Evolutionary conservation across 78 protist species (phyloP).

Genomic region (Dictyostelium brefeldianum): DNA sequence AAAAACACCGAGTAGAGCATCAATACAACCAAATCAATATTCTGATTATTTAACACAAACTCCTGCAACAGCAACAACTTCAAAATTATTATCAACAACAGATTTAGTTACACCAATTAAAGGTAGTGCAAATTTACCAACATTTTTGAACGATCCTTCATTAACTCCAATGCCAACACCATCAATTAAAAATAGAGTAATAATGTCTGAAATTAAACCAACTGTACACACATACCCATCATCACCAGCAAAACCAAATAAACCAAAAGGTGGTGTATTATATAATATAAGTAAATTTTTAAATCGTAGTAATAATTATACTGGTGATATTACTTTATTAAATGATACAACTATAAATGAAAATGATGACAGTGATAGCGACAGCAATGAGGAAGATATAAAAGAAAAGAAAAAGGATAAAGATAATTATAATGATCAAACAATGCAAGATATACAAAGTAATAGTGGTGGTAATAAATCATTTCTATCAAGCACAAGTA

Average conservation of each 20-base stretch:
- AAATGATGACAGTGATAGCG: no score
- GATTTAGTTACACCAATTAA: conserved; percentile 5
- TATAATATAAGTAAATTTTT: not conserved
- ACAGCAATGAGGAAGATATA: no score
- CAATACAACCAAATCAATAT: not conserved
- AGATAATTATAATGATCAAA: not conserved
- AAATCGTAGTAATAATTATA: conserved; percentile 7
- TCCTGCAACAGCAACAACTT: not conserved
- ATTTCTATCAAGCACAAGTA: not conserved
- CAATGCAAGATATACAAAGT: not conserved
- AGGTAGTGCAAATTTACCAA: not conserved
- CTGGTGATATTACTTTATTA: not conserved
- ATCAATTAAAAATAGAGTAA: not conserved
- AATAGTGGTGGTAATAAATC: not conserved
- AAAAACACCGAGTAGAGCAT: not conserved
- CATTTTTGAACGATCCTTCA: not conserved
- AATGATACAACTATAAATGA: not conserved
- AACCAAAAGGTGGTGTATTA: not conserved
- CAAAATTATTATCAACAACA: conserved; percentile 2
- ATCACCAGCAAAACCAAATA: not conserved
- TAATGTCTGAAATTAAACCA: conserved; percentile 31
- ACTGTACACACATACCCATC: not conserved
- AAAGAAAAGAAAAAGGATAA: no score
- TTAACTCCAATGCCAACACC: not conserved
- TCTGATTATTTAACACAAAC: not conserved